Conservation (phyloP, 495 filamentous ascomycete genomes). For the Cercophora samala region DNA sequence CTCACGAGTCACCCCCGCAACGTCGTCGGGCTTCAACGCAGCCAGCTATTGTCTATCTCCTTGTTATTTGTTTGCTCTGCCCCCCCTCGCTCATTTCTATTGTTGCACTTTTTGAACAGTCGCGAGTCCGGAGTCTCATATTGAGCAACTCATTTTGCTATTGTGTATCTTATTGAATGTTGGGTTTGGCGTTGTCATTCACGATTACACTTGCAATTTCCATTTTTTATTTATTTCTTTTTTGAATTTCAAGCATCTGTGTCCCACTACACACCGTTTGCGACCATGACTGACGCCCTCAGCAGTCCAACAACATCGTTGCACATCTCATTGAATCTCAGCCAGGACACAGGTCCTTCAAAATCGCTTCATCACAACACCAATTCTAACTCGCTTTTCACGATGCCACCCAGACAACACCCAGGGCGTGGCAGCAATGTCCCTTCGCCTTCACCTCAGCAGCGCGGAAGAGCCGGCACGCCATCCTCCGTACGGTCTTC, state of each 20-base stretch:
- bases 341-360: background rate
- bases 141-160: background rate
- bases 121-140: background rate
- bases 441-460: background rate
- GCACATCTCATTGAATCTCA: background rate
- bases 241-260: background rate
- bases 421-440: background rate
- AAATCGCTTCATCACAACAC: background rate
- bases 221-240: background rate
- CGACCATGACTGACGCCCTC: background rate
- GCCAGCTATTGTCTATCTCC: background rate
- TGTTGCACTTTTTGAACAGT: background rate
- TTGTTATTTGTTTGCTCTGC: background rate
- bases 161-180: background rate
- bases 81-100: background rate
- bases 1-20: constrained; percentile 1
- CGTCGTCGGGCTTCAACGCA: background rate
- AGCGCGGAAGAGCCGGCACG: background rate
- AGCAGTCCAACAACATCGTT: constrained; percentile 1
- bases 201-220: background rate
- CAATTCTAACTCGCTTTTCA: background rate
- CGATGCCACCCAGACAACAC: background rate
- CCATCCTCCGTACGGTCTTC: background rate
- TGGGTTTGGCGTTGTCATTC: background rate
- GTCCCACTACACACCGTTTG: background rate